Conservation (phyloP, 768 basidiomycete species). For the Podaxis carcinomalis region DNA sequence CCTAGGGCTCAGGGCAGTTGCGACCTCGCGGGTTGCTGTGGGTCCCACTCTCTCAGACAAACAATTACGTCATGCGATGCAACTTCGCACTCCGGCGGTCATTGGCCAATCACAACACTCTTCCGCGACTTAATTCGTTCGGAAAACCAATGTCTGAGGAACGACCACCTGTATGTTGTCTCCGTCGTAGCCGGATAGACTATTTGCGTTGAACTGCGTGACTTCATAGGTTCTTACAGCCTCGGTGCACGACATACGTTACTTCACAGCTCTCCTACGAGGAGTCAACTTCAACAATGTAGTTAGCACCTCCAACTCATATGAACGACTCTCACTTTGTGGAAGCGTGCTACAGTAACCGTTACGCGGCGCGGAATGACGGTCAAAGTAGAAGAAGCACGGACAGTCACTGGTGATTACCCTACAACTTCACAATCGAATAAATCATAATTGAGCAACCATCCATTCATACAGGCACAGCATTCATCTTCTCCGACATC, state of each 20-base stretch:
- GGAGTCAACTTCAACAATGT: constrained; percentile 83
- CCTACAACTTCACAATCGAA: not conserved
- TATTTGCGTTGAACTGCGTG: not conserved
- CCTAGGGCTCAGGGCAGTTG: not conserved
- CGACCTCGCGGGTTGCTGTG: not conserved
- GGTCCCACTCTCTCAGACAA: not conserved
- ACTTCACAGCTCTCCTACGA: constrained; percentile 72
- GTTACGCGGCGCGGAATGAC: constrained; percentile 68
- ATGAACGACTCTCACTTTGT: constrained; percentile 10
- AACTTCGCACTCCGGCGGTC: not conserved
- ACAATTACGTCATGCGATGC: not conserved
- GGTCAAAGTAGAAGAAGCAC: constrained; percentile 82
- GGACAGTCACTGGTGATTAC: constrained; percentile 68
- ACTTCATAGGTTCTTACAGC: constrained; percentile 54
- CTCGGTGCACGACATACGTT: constrained; percentile 77
- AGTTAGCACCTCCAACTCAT: not conserved
- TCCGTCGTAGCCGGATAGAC: too few relatives aligned
- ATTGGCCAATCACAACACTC: not conserved
- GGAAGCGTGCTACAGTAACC: constrained; percentile 71
- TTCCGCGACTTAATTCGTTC: not conserved
- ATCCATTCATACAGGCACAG: not conserved
- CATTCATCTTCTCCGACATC: not conserved
- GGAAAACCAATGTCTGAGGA: not conserved
- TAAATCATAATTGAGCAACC: not conserved
- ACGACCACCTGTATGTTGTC: not conserved